Percentiles rank a stretch among this genome's conserved stretches.
These are phyloP conservation scores for Fistulifera solaris DNA, from an alignment of 108 stramenopile genomes.

Conservation along the genomic window DNA sequence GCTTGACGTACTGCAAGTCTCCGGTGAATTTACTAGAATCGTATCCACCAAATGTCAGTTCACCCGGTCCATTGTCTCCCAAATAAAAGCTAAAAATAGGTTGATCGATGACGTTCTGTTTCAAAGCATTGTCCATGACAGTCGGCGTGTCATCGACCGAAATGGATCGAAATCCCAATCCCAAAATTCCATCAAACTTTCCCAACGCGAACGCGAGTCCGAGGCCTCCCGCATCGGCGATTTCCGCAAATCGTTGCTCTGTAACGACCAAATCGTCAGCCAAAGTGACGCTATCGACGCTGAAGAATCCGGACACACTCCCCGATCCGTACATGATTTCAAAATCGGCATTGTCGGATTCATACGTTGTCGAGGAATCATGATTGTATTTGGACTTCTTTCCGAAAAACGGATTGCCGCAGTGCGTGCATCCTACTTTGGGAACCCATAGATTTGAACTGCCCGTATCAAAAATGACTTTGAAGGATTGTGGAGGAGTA, in stretches of 20 bases:
- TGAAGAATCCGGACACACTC: slow-evolving; percentile 64
- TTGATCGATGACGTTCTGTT: slow-evolving; percentile 59
- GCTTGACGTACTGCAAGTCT: slow-evolving; percentile 68
- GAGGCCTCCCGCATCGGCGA: slow-evolving; percentile 94
- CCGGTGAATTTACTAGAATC: slow-evolving; percentile 70
- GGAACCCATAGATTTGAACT: slow-evolving; percentile 97
- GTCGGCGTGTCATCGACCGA: slow-evolving; percentile 81
- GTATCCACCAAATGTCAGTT: slow-evolving; percentile 93
- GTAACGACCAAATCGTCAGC: slow-evolving; percentile 61
- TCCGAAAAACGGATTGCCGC: slow-evolving; percentile 46
- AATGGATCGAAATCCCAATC: slow-evolving; percentile 91
- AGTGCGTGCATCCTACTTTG: slow-evolving; percentile 62
- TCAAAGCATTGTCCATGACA: slow-evolving; percentile 89
- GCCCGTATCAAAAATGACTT: slow-evolving; percentile 97
- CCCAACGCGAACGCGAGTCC: slow-evolving; percentile 91
- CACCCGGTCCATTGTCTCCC: slow-evolving; percentile 85
- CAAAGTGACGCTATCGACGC: slow-evolving; percentile 53
- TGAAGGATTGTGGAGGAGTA: slow-evolving; percentile 77
- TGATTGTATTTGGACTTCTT: slow-evolving; percentile 62
- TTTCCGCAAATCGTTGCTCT: slow-evolving; percentile 75
- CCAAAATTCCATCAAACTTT: slow-evolving; percentile 98
- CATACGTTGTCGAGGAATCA: slow-evolving; percentile 33
- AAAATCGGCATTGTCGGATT: slow-evolving; percentile 62
- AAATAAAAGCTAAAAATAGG: slow-evolving; percentile 95
- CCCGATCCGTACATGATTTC: slow-evolving; percentile 89